Evolutionary conservation across 768 basidiomycete species (phyloP).

Genomic region (Tulasnella calospora): DNA sequence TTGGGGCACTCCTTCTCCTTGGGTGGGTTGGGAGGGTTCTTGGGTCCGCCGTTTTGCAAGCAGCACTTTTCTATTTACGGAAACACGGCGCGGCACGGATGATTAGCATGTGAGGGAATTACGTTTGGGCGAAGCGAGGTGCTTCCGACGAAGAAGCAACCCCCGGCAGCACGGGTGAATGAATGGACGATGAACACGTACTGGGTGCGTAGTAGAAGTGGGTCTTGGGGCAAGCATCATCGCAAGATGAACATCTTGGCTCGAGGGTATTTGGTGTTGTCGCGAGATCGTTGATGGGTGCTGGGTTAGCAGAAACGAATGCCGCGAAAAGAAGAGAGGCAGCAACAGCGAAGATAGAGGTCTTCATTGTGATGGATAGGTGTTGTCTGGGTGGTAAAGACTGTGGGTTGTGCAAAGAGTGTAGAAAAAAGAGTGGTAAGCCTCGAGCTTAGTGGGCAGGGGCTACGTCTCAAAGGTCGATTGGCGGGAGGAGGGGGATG

Average conservation of each 20-base stretch:
- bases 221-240: neutral
- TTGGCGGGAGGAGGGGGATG: neutral
- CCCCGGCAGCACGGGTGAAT: no score
- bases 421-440: constrained; percentile 8
- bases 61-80: constrained; percentile 17
- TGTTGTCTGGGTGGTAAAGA: neutral
- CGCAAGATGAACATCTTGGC: neutral
- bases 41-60: constrained; percentile 6
- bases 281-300: neutral
- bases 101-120: neutral
- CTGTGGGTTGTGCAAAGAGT: neutral
- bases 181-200: constrained; percentile 3
- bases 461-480: neutral
- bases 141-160: neutral
- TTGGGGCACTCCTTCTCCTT: constrained; percentile 18
- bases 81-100: neutral
- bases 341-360: constrained; percentile 6
- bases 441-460: constrained; percentile 1
- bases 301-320: neutral
- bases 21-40: constrained; percentile 7
- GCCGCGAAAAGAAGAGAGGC: constrained; percentile 6
- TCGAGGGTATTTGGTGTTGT: neutral
- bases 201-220: constrained; percentile 16
- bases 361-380: neutral
- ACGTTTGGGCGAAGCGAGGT: neutral